Percentiles rank a stretch among this genome's conserved stretches.
phyloP scores from a whole-genome alignment of 225 moss, liverwort and hornwort genomes.

The Marchantia polymorpha region DNA sequence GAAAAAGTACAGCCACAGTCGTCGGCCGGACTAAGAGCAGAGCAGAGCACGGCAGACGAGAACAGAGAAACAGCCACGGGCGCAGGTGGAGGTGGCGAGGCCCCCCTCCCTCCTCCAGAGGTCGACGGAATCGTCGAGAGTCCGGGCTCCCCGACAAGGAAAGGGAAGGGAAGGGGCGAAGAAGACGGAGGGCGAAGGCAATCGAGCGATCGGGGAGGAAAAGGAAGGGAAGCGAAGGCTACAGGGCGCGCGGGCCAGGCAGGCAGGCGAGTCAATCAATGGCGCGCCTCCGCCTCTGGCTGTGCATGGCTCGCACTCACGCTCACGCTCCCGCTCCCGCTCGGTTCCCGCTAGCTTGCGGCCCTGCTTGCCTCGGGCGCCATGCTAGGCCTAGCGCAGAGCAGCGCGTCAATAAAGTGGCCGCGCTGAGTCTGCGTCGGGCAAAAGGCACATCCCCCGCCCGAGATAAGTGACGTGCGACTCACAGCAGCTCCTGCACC shows the following conservation, averaged over 20 bases:
- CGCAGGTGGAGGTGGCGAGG: not conserved
- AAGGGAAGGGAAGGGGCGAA: not conserved
- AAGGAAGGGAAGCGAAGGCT: too few species aligned
- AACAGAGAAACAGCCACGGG: not conserved
- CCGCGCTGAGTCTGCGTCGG: not conserved
- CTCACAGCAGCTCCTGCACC: slow-evolving; percentile 11
- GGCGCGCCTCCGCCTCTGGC: not conserved
- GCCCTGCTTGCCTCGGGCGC: not conserved
- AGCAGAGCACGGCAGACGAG: not conserved
- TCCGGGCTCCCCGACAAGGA: not conserved
- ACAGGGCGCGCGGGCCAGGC: too few species aligned
- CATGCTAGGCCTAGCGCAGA: not conserved
- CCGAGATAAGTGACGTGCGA: slow-evolving; percentile 19
- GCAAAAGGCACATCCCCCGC: not conserved
- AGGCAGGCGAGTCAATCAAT: not conserved
- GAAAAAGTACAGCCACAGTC: not conserved
- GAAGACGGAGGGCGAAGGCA: not conserved
- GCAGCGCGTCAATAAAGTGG: not conserved
- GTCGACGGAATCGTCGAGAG: not conserved
- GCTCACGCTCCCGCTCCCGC: too few species aligned
- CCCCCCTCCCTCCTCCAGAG: not conserved
- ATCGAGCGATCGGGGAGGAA: not conserved
- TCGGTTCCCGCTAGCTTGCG: too few species aligned
- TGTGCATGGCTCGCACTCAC: not conserved
- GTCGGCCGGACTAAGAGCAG: slow-evolving; percentile 1